Evolutionary conservation across 2,329 filamentous ascomycete species (phyloP).

Genomic region (Purpureocillium lavendulum): DNA sequence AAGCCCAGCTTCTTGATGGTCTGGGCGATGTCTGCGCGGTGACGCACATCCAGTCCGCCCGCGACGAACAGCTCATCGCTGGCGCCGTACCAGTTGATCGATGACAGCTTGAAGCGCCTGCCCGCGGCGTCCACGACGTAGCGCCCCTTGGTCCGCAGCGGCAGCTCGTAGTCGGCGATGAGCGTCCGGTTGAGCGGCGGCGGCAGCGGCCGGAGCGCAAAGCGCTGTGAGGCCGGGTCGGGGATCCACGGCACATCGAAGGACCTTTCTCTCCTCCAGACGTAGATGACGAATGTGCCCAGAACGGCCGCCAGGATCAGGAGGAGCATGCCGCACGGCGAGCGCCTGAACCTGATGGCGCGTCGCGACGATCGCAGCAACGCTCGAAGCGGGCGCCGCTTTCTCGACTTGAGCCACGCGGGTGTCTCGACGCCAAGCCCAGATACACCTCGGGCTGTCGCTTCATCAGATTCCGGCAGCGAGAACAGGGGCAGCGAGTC

Average conservation of each 20-base stretch:
- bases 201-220: conserved; percentile 39
- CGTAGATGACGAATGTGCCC: conserved; percentile 26
- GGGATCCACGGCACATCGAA: conserved; percentile 39
- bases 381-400: too few relatives aligned
- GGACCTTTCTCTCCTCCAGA: conserved; percentile 35
- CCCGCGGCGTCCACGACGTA: conserved; percentile 50
- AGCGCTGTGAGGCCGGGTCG: conserved; percentile 35
- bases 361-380: conserved; percentile 1
- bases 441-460: too few relatives aligned
- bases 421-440: too few relatives aligned
- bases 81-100: conserved; percentile 64
- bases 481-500: conserved; percentile 5
- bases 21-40: conserved; percentile 50
- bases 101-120: conserved; percentile 52
- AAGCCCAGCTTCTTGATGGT: conserved; percentile 56
- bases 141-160: conserved; percentile 50
- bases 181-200: conserved; percentile 31
- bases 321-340: conserved; percentile 24
- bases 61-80: conserved; percentile 59
- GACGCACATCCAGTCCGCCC: conserved; percentile 54
- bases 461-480: neutral
- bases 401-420: too few relatives aligned
- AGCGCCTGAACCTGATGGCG: neutral
- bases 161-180: conserved; percentile 43
- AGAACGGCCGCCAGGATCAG: conserved; percentile 18